A percentile compares a stretch with the other conserved stretches of the same genome.
phyloP scores from a whole-genome alignment of 2,329 filamentous ascomycete genomes.

The Dactylella cylindrospora region DNA sequence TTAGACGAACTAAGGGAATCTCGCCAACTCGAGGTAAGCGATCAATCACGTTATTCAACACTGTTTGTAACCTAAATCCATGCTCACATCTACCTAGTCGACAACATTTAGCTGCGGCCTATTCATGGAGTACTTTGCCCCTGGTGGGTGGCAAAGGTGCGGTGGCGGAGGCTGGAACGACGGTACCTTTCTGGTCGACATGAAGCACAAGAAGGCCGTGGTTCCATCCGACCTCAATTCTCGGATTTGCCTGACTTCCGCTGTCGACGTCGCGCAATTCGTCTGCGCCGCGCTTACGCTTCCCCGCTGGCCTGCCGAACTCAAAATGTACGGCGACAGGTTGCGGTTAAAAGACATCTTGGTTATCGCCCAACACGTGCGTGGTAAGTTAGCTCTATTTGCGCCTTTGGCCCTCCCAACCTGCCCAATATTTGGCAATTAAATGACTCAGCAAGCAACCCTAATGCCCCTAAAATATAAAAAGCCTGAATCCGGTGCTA shows the following conservation, averaged over 20 bases:
- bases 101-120: conserved; percentile 47
- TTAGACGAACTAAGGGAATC: conserved; percentile 45
- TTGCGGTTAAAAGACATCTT: conserved; percentile 45
- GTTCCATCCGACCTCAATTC: conserved; percentile 42
- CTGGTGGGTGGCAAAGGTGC: conserved; percentile 44
- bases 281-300: conserved; percentile 45
- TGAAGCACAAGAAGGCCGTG: conserved; percentile 40
- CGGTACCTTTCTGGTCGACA: conserved; percentile 44
- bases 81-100: conserved; percentile 37
- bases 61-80: no score
- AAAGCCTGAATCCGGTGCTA: no score
- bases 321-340: conserved; percentile 47
- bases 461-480: no score
- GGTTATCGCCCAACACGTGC: conserved; percentile 41
- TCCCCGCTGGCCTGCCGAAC: conserved; percentile 45
- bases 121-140: conserved; percentile 47
- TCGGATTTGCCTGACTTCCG: conserved; percentile 46
- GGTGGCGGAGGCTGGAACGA: conserved; percentile 42
- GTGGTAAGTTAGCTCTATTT: conserved; percentile 36
- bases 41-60: no score
- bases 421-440: neutral
- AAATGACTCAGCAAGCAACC: no score
- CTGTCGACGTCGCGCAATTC: conserved; percentile 45
- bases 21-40: conserved; percentile 18
- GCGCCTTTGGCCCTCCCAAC: conserved; percentile 26